Evolutionary conservation across 768 basidiomycete species (phyloP).

Genomic region (Mrakia gelida): DNA sequence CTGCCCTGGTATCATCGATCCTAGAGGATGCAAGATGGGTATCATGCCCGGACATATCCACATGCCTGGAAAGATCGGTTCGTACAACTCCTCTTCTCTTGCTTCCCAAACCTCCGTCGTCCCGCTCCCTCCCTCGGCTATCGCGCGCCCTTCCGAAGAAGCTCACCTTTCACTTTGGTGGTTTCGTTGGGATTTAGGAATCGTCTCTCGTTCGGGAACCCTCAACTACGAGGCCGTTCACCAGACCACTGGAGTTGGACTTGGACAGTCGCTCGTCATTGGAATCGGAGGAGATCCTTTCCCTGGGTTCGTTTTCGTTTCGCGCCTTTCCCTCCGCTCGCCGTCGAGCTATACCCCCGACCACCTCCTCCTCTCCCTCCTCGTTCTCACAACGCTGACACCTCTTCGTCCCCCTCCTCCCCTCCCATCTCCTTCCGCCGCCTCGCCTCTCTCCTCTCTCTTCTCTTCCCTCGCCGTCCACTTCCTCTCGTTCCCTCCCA

Average conservation of each 20-base stretch:
- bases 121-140: no score
- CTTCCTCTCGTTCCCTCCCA: neutral
- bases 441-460: neutral
- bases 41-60: conserved; percentile 96
- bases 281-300: conserved; percentile 79
- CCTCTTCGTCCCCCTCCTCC: no score
- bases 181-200: conserved; percentile 52
- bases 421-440: neutral
- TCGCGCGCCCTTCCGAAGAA: neutral
- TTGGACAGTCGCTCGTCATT: conserved; percentile 92
- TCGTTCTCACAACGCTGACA: neutral
- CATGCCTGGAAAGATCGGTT: conserved; percentile 90
- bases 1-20: conserved; percentile 97
- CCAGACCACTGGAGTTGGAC: conserved; percentile 90
- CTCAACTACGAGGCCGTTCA: conserved; percentile 97
- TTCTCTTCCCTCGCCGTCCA: no score
- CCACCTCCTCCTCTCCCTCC: neutral
- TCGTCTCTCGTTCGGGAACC: conserved; percentile 91
- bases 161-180: neutral
- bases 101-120: no score
- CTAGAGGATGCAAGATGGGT: conserved; percentile 97
- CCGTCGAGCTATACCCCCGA: no score
- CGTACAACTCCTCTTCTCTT: neutral
- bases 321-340: neutral
- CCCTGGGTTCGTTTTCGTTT: conserved; percentile 42